A percentile compares a stretch with the other conserved stretches of the same genome.
These are phyloP conservation scores for Neopestalotiopsis rosae DNA, from an alignment of 2,329 filamentous ascomycete genomes.

Conservation along the genomic window DNA sequence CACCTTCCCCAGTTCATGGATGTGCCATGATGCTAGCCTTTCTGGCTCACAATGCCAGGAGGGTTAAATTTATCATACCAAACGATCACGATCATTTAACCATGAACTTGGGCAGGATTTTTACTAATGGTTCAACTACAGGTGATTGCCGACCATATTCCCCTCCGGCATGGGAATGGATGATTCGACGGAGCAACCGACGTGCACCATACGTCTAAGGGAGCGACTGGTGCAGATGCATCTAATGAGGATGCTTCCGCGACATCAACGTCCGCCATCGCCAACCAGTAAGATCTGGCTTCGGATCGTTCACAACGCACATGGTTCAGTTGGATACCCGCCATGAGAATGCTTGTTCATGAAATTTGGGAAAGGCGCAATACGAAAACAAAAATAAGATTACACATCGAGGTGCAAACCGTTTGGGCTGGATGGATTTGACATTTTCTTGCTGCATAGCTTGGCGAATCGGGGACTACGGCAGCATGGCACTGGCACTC, in stretches of 20 bases:
- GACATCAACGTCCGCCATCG: background rate
- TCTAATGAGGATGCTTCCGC: background rate
- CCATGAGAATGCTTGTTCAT: background rate
- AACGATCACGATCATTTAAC: background rate
- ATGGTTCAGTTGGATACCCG: background rate
- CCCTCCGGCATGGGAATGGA: slow-evolving; percentile 37
- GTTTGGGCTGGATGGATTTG: slow-evolving; percentile 5
- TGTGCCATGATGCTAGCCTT: too few species aligned
- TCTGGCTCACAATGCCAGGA: too few species aligned
- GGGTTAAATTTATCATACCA: too few species aligned
- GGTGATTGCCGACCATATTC: slow-evolving; percentile 37
- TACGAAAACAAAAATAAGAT: background rate
- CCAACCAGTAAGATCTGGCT: background rate
- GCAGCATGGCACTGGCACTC: background rate
- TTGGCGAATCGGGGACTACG: slow-evolving; percentile 4
- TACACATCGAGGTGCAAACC: slow-evolving; percentile 11
- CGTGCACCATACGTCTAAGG: slow-evolving; percentile 31
- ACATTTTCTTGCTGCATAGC: slow-evolving; percentile 7
- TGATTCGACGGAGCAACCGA: slow-evolving; percentile 36
- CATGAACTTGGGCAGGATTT: background rate
- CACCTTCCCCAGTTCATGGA: too few species aligned
- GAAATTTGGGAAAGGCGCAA: slow-evolving; percentile 2
- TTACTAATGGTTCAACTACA: slow-evolving; percentile 23
- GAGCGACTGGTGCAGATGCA: background rate
- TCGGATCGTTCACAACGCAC: background rate